Evolutionary conservation across 306 rosid genomes (phyloP), one percentile per base, ranked within the genome.

Genomic region (Mimosa bimucronata): DNA sequence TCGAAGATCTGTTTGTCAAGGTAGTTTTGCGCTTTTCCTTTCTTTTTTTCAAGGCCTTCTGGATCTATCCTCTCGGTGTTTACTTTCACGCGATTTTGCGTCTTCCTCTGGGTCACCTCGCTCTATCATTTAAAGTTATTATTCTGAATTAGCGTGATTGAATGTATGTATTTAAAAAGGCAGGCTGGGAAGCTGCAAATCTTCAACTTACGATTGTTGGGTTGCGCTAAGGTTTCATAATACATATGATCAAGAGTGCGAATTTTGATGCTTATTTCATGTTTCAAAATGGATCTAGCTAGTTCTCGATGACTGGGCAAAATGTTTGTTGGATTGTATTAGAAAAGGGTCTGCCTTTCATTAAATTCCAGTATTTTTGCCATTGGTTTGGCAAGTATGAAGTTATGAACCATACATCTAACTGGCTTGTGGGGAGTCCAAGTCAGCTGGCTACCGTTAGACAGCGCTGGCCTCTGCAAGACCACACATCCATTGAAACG

Each of bases 1-100:
- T 96, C 66, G 98, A 96, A 72, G 99, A 96, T 79, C 85, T 96
- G 82, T 96, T 96, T 72, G 73, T 85, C 83, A 96, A 96, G 99
- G 99, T 96, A 78, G 60, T 46, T 75, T 23, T 2, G 10, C 61
- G 16, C 4, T 77, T 52, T 55, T 4, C 14, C 25, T 82, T 18
- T 37, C n/a, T n/a, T n/a, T n/a, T 67, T 46, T 80, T 34, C 53
- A 50, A 38, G 18, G 72, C 37, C 15, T 38, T 37, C 66, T 70
- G 37, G 30, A 69, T 41, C 66, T 53, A 5, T 52, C 48, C 23
- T 66, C 11, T 11, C 30, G 52, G 2, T 73, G 5, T 68, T 16
- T 31, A 42, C 2, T 58, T 7, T 21, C 62, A 60, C 25, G 2
- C 26, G 45, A 40, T 40, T 60, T 75, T 61, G 7, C 28, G 25